Evolutionary conservation across 1,139 yeast species (phyloP), one percentile per base, ranked within the genome.

Genomic region (Yamadazyma trypodendri): DNA sequence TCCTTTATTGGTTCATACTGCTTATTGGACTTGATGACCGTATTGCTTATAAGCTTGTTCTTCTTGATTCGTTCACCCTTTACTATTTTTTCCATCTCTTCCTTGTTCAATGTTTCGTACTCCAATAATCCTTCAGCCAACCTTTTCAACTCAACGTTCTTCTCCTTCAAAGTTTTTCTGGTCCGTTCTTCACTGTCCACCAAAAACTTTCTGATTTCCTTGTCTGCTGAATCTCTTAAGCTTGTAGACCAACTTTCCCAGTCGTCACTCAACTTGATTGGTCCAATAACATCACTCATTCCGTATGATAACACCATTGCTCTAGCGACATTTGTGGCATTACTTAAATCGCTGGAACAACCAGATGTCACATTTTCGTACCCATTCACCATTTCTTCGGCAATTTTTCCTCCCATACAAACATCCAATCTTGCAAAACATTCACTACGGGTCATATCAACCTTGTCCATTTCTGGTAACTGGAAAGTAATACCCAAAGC

Each of bases 341-440:
- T 81, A 47, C 85, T 78, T 51, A 92, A 75, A 63, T 92, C 99
- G 12, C 94, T 83, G 1, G 95, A 84, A 65, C 97, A 90, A 7
- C 97, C 97, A 50, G 92, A 80, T 1, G 98, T 92, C 13, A 94
- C 96, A 56, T 90, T 87, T 40, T 88, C 96, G 33, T 81, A 75
- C 2, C 98, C 98, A 56, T 87, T 87, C 34, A 86, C 75, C 72
- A 88, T 71, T 60, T 90, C 97, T 67, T 92, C 99, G 23, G 98
- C 98, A 44, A 90, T 82, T 61, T 90, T 90, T 45, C 99, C 99
- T 44, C 98, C 99, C 98, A 92, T 92, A 60, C 96, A 89, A 37
- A 92, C 98, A 60, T 92, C 98, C 49, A 92, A 67, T 48, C 95
- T 72, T 0, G 98, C 97, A 48, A 84, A 72, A 58, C 96, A 86